Percentiles rank a stretch among this genome's conserved stretches.
These are phyloP conservation scores for Pouteria glomerata DNA, from an alignment of 148 eudicot genomes.

Conservation along the genomic window DNA sequence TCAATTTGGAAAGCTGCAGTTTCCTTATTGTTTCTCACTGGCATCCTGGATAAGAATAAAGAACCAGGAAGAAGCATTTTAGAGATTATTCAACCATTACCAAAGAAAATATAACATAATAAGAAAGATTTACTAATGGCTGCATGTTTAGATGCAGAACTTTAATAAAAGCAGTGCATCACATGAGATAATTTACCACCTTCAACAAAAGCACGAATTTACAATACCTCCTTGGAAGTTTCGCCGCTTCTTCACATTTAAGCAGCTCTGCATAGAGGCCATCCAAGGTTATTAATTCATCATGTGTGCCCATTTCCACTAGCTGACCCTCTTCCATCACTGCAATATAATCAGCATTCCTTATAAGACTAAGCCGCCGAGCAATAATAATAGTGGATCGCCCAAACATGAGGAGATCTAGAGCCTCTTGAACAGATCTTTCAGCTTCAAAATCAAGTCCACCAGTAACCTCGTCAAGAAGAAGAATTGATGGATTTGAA, in stretches of 20 bases:
- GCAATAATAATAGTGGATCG: conserved; percentile 95
- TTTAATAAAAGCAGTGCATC: not conserved
- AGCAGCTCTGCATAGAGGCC: conserved; percentile 97
- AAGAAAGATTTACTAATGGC: not conserved
- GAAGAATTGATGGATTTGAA: conserved; percentile 82
- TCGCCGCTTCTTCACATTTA: conserved; percentile 95
- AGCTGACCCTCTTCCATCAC: conserved; percentile 99
- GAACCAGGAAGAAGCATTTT: not conserved
- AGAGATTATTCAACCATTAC: not conserved
- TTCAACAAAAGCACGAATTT: conserved; percentile 8
- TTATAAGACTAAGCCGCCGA: conserved; percentile 83
- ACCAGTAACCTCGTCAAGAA: conserved; percentile 98
- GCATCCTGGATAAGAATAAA: conserved; percentile 55
- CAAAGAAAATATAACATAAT: not conserved
- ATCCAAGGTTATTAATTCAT: conserved; percentile 75
- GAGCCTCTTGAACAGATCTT: conserved; percentile 85
- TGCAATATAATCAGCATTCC: conserved; percentile 95
- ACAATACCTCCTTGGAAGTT: conserved; percentile 85
- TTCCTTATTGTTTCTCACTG: conserved; percentile 63
- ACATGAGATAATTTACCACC: not conserved
- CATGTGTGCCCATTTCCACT: conserved; percentile 98
- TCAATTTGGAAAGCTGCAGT: conserved; percentile 71
- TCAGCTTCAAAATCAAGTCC: conserved; percentile 99
- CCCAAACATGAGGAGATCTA: conserved; percentile 92
- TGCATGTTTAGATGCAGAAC: not conserved